phyloP scores from a whole-genome alignment of 2,329 filamentous ascomycete genomes.

The Colletotrichum sp. region DNA sequence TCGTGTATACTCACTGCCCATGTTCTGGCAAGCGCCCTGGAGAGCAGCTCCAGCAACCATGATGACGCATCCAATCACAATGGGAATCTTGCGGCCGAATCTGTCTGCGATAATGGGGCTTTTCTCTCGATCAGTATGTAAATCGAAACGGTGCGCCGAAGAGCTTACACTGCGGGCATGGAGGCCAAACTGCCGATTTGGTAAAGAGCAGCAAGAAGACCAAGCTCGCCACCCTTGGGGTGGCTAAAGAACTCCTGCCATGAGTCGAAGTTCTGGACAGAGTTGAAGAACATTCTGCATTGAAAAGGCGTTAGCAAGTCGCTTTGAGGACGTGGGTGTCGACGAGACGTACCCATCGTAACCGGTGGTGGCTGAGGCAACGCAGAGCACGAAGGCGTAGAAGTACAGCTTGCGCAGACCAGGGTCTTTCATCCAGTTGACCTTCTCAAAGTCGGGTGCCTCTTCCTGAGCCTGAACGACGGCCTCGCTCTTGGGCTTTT shows the following conservation, averaged over 20 bases:
- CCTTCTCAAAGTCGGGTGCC: slow-evolving; percentile 54
- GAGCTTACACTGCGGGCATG: slow-evolving; percentile 57
- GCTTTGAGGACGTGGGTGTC: background rate
- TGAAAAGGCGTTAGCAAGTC: slow-evolving; percentile 3
- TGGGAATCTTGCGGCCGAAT: slow-evolving; percentile 57
- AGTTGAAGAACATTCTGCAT: slow-evolving; percentile 48
- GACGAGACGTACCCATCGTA: slow-evolving; percentile 54
- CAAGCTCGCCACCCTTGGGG: slow-evolving; percentile 47
- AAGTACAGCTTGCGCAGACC: slow-evolving; percentile 62
- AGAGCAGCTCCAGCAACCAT: slow-evolving; percentile 62
- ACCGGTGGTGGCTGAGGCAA: slow-evolving; percentile 61
- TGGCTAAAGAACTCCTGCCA: slow-evolving; percentile 55
- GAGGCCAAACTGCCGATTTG: slow-evolving; percentile 63
- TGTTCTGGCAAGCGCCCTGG: slow-evolving; percentile 55
- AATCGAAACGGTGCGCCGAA: background rate
- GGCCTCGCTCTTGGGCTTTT: slow-evolving; percentile 15
- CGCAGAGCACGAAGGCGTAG: slow-evolving; percentile 54
- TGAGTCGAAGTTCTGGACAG: slow-evolving; percentile 45
- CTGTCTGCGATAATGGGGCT: slow-evolving; percentile 59
- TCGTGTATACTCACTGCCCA: slow-evolving; percentile 31
- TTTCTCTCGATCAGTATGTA: background rate
- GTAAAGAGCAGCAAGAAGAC: slow-evolving; percentile 64
- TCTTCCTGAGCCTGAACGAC: slow-evolving; percentile 43
- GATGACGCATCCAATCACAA: slow-evolving; percentile 58
- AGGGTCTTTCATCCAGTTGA: slow-evolving; percentile 60